Conservation (phyloP, 441 rosid species). For the Gossypium lobatum region DNA sequence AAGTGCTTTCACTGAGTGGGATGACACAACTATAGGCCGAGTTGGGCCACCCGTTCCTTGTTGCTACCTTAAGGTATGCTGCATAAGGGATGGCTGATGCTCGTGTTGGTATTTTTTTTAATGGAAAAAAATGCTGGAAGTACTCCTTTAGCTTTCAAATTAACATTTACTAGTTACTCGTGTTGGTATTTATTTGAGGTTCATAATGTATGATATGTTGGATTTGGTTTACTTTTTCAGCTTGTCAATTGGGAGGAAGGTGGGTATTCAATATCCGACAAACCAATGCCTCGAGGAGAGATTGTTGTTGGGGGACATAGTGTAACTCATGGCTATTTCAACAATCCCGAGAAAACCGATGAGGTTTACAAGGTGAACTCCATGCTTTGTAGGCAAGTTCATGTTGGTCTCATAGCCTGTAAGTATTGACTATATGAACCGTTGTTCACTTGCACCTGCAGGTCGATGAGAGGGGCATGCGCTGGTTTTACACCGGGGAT, state of each 20-base stretch:
- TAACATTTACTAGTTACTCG: not conserved
- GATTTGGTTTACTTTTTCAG: slow-evolving; percentile 33
- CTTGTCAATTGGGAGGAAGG: slow-evolving; percentile 95
- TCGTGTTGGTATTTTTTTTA: not conserved
- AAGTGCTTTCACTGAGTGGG: slow-evolving; percentile 81
- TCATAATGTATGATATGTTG: not conserved
- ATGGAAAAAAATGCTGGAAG: not conserved
- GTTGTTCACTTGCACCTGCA: slow-evolving; percentile 29
- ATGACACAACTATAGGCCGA: slow-evolving; percentile 70
- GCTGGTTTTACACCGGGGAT: slow-evolving; percentile 90
- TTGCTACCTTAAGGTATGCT: slow-evolving; percentile 58
- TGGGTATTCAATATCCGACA: slow-evolving; percentile 60
- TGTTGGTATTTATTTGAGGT: not conserved
- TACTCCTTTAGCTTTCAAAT: not conserved
- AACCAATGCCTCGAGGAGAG: slow-evolving; percentile 93
- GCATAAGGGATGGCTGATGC: not conserved
- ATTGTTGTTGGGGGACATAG: slow-evolving; percentile 77
- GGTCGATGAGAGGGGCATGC: slow-evolving; percentile 83
- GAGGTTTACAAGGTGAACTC: slow-evolving; percentile 76
- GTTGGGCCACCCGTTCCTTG: slow-evolving; percentile 95
- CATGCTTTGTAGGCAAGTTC: not conserved
- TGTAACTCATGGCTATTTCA: slow-evolving; percentile 78
- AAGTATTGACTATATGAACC: not conserved
- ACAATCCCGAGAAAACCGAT: slow-evolving; percentile 63
- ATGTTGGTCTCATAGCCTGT: not conserved